Evolutionary conservation across 2,329 filamentous ascomycete genomes (phyloP).

Genomic region (Alternaria conjuncta): DNA sequence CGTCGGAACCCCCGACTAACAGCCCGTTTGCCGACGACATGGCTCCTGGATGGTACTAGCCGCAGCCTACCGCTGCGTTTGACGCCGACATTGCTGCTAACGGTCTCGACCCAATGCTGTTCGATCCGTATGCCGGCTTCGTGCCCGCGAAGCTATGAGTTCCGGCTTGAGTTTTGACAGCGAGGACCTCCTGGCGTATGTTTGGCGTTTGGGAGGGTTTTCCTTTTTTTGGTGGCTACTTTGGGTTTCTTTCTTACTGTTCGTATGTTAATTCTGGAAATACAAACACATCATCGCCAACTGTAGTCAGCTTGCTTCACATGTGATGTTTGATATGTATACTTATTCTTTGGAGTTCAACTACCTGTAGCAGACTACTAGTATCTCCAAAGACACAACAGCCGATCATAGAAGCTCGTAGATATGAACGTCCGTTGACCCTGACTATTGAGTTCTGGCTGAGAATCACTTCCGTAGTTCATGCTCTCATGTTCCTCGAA

Average conservation of each 20-base stretch:
- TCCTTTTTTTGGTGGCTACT: neutral
- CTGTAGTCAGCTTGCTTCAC: neutral
- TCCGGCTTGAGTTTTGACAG: neutral
- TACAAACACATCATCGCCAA: neutral
- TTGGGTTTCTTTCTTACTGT: neutral
- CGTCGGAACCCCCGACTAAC: neutral
- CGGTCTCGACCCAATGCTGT: too few species aligned
- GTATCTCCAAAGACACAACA: conserved; percentile 70
- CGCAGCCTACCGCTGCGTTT: neutral
- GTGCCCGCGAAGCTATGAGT: neutral
- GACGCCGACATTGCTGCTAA: neutral
- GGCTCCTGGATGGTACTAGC: neutral
- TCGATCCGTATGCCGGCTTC: neutral
- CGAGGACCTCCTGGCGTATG: neutral
- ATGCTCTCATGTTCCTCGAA: conserved; percentile 92
- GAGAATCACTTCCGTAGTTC: conserved; percentile 87
- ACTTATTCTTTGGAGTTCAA: neutral
- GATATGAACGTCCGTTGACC: conserved; percentile 62
- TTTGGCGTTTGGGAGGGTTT: neutral
- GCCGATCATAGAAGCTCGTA: conserved; percentile 78
- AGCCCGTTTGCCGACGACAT: neutral
- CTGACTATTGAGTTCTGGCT: conserved; percentile 47
- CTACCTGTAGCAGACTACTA: conserved; percentile 10
- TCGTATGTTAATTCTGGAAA: neutral
- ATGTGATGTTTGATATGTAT: neutral